phyloP scores from a whole-genome alignment of 2,329 filamentous ascomycete species.

The Aspergillus terreus region DNA sequence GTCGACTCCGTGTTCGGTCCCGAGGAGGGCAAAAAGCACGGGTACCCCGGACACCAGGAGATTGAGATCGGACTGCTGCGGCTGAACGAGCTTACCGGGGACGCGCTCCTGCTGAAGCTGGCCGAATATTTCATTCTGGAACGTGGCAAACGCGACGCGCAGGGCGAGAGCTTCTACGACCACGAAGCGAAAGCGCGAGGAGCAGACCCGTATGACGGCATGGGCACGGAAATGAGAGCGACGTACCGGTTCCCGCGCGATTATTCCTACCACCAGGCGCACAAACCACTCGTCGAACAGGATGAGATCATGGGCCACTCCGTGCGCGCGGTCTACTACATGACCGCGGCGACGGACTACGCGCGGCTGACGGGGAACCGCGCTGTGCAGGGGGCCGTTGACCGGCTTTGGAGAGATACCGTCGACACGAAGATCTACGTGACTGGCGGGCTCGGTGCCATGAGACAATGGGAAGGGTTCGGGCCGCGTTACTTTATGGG shows the following conservation, averaged over 20 bases:
- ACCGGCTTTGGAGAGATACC: not conserved
- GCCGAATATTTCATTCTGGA: not conserved
- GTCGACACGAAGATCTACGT: not conserved
- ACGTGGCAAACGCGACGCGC: not conserved
- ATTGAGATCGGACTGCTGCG: slow-evolving; percentile 50
- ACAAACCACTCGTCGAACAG: slow-evolving; percentile 1
- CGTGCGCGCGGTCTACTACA: slow-evolving; percentile 59
- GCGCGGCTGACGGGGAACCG: slow-evolving; percentile 30
- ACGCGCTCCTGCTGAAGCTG: slow-evolving; percentile 37
- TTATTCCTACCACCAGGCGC: slow-evolving; percentile 24
- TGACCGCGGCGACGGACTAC: slow-evolving; percentile 57
- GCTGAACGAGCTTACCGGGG: slow-evolving; percentile 40
- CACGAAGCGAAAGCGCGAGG: not conserved
- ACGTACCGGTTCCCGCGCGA: not conserved
- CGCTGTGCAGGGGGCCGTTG: slow-evolving; percentile 47
- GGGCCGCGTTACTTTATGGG: slow-evolving; percentile 58
- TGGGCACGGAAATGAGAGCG: not conserved
- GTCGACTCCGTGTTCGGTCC: slow-evolving; percentile 53
- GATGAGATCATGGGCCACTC: slow-evolving; percentile 53
- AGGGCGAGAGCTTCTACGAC: not conserved
- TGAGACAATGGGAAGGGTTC: slow-evolving; percentile 43
- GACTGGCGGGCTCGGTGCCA: not conserved
- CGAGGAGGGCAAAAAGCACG: slow-evolving; percentile 48
- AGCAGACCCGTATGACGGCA: not conserved
- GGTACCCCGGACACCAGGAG: slow-evolving; percentile 60